phyloP scores from a whole-genome alignment of 495 filamentous ascomycete genomes.

The Penicillium taxi region DNA sequence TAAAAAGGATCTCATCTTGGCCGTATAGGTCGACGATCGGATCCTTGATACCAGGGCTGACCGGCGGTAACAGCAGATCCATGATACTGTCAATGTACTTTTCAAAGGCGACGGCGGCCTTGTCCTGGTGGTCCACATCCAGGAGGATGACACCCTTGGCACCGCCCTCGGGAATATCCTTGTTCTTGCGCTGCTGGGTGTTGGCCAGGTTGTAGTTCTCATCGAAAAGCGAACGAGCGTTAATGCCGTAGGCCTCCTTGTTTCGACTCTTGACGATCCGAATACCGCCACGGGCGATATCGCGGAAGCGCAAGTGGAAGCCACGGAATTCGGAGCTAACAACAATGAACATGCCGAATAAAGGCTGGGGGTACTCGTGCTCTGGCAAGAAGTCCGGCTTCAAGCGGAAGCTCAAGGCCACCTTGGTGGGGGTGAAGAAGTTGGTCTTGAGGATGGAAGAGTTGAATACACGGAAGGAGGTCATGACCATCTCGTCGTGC shows the following conservation, averaged over 20 bases:
- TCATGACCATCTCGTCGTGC: slow-evolving; percentile 97
- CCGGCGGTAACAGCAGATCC: slow-evolving; percentile 81
- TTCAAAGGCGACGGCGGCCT: slow-evolving; percentile 84
- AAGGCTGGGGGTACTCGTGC: slow-evolving; percentile 84
- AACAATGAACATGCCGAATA: slow-evolving; percentile 97
- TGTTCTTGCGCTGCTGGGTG: slow-evolving; percentile 99
- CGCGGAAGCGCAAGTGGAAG: slow-evolving; percentile 95
- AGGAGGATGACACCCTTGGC: slow-evolving; percentile 97
- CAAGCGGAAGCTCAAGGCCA: slow-evolving; percentile 91
- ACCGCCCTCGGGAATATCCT: slow-evolving; percentile 98
- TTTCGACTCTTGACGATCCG: slow-evolving; percentile 97
- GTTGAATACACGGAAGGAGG: slow-evolving; percentile 93
- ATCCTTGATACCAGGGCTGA: slow-evolving; percentile 95
- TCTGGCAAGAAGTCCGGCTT: slow-evolving; percentile 83
- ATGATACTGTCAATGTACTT: slow-evolving; percentile 99
- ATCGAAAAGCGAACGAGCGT: slow-evolving; percentile 90
- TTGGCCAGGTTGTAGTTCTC: slow-evolving; percentile 98
- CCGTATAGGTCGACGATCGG: slow-evolving; percentile 92
- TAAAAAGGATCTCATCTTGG: slow-evolving; percentile 91
- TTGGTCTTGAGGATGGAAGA: slow-evolving; percentile 88
- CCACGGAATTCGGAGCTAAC: slow-evolving; percentile 95
- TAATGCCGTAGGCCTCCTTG: slow-evolving; percentile 90
- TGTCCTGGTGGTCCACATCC: slow-evolving; percentile 89
- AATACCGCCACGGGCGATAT: slow-evolving; percentile 94
- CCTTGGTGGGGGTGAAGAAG: slow-evolving; percentile 98